A percentile compares a stretch with the other conserved stretches of the same genome.
phyloP scores from a whole-genome alignment of 345 rosid genomes.

The Eucalyptus pumila region DNA sequence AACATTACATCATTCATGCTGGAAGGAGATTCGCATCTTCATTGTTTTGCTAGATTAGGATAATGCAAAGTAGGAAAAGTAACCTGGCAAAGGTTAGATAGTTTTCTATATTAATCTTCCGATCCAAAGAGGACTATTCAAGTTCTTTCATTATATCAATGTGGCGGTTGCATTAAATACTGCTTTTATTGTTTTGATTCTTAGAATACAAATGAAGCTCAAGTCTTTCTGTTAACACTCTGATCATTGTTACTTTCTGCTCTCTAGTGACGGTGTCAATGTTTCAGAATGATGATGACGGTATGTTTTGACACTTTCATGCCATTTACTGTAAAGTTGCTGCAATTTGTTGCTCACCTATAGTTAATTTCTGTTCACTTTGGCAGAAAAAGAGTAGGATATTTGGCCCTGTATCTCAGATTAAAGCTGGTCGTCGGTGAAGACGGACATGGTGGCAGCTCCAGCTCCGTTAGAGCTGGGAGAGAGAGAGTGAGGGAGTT shows the following conservation, averaged over 20 bases:
- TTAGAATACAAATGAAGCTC: neutral
- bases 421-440: constrained; percentile 58
- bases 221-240: neutral
- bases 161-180: neutral
- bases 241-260: neutral
- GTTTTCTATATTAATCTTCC: neutral
- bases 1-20: neutral
- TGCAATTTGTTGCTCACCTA: neutral
- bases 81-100: neutral
- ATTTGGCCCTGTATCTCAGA: constrained; percentile 58
- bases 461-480: neutral
- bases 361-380: neutral
- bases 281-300: neutral
- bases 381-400: constrained; percentile 42
- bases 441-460: constrained; percentile 29
- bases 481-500: neutral
- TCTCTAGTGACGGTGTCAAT: neutral
- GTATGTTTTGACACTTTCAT: neutral
- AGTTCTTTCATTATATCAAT: neutral
- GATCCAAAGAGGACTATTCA: neutral
- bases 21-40: neutral
- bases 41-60: neutral
- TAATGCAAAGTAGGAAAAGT: neutral
- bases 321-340: neutral
- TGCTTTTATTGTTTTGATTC: neutral